Evolutionary conservation across 306 rosid genomes (phyloP), one percentile per base, ranked within the genome.

Genomic region (Pterocarpus macrocarpus): DNA sequence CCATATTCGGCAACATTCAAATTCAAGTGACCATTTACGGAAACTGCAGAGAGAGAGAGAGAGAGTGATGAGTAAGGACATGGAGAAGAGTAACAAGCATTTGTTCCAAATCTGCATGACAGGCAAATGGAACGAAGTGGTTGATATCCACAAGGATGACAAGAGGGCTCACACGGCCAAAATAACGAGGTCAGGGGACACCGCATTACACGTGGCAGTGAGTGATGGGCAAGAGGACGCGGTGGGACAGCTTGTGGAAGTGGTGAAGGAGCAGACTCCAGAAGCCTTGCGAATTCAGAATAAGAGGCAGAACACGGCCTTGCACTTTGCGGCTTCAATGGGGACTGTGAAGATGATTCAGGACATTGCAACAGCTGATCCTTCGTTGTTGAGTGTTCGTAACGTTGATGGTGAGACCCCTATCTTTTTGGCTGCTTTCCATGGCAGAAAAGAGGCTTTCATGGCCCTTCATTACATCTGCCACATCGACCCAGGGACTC

Each of bases 361-460:
- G 0, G 12, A 7, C 16, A 87, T 91, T 8, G 93, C 87, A 4
- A 1, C 0, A 0, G 17, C 0, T 0, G 36, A 78, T 3, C 44
- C 66, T 0, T 36, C 74, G 0, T 59, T 82, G 75, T 62, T 91
- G 13, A 38, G 43, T 33, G 2, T 16, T n/a, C 78, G 66, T 1
- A 91, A 91, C 80, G 5, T n/a, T 0, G 86, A 83, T 0, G 85
- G 85, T 0, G 96, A 88, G 86, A 89, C 90, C 1, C 93, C 96
- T 30, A 75, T 91, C 15, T 89, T 87, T 80, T 34, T 85, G 78
- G 91, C 93, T 0, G 91, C 84, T 39, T 63, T 76, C 6, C 59
- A 77, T 47, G 93, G 96, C 41, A 74, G 74, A 57, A 88, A 70
- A 64, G 14, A 75, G 0, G 90, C 89, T 34, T 91, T 89, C 57